Base-by-base conservation (phyloP, 768 basidiomycete genomes). In the Hygrocybe punicea region DNA sequence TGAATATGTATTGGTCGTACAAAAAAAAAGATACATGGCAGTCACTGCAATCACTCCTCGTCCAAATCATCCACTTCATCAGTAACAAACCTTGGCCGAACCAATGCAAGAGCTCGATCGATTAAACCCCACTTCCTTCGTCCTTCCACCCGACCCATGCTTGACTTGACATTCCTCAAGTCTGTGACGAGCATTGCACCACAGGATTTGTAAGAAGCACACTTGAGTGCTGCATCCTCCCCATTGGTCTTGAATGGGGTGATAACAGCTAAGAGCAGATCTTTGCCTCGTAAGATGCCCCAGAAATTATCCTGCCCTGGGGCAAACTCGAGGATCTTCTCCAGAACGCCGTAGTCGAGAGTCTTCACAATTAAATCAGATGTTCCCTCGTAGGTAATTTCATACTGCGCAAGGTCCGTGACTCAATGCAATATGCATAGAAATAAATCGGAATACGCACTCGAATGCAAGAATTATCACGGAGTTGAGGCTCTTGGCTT, bases 111-210 rank as follows among this genome's bases (percentile, higher is more conserved):
- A 1, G 33, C 50, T 6, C 60, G 44, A 40, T 63, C 62, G 10
- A 59, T n/a, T 13, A 63, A 54, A 2, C 42, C 37, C 64, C 64
- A 65, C 13, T 51, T 48, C 2, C 55, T 58, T 8, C 57, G 1
- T 1, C 47, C 52, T 23, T 60, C 6, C 7, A 60, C 21, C 2
- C 57, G 58, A 11, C 64, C 62, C 2, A 63, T 35, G 11, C 59
- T 60, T 3, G 60, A 60, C 8, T 33, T 57, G 29, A 65, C 37
- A 6, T 36, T 33, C 16, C 45, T 44, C 10, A 62, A 21, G 29
- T 65, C 64, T 1, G 58, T 50, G 2, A 62, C 60, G 14, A 65
- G 35, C 21, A 16, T 39, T 13, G 25, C 6, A 1, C 4, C n/a
- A 11, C 47, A 37, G 4, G 50, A 42, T 6, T 50, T 50, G 45